Evolutionary conservation across 257 asterid species (phyloP), one percentile per base, ranked within the genome.

Genomic region (Nicotiana otophora): DNA sequence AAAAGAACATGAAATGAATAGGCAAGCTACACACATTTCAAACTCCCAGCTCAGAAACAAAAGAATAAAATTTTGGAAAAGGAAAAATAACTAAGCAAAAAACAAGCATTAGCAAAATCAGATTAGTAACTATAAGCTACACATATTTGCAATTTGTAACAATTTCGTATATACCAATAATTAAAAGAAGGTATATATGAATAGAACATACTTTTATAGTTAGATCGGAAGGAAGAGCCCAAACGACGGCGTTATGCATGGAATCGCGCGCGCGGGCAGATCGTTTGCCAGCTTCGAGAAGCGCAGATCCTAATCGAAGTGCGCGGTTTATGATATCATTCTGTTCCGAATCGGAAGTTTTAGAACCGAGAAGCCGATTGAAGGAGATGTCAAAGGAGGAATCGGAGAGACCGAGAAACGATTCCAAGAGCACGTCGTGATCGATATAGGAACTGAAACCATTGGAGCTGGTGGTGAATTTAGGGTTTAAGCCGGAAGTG

Each of bases 201-300:
- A 14, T 7, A 16, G 16, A 34, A 42, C 55, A 20, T 66, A 92
- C 98, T 86, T 92, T 91, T 78, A 93, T 86, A 33, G 98, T 93
- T 87, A 95, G 94, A 89, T 95, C 96, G 66, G 90, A 77, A 17
- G 96, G 91, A 54, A 95, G 89, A 17, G 90, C 85, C 98, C 98
- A 95, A 86, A 84, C 91, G 86, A 80, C 79, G 16, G 89, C 91
- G 90, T 95, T 93, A 82, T 93, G 98, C 86, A 82, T 28, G 78
- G 94, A 87, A 82, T 88, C 91, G 75, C 90, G 91, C 82, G 87
- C 90, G 82, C 98, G 87, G 57, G 93, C 88, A 60, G 98, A 89
- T 81, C 93, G 91, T 15, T 88, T 90, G 62, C 93, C 95, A 30
- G 96, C 98, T 83, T 92, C 97, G 39, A 94, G 88, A 82, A 93